A percentile compares a stretch with the other conserved stretches of the same genome.
phyloP scores from a whole-genome alignment of 2,329 filamentous ascomycete genomes.

The Chaetomium globosum region DNA sequence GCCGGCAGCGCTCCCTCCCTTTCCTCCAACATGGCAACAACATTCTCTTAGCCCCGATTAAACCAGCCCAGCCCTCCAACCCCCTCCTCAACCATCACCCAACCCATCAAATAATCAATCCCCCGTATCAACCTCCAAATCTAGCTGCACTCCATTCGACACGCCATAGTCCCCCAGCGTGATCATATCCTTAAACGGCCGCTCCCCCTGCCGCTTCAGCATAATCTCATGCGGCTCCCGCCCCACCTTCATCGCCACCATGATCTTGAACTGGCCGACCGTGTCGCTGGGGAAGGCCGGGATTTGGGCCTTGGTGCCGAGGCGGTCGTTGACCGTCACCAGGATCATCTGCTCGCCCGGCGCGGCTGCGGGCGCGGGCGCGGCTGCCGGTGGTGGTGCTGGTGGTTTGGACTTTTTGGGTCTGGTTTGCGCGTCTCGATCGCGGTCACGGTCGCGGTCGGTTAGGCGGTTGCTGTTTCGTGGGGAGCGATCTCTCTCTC shows the following conservation, averaged over 20 bases:
- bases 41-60: neutral
- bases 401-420: conserved; percentile 38
- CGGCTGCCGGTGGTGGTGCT: conserved; percentile 34
- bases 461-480: conserved; percentile 39
- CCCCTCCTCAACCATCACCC: neutral
- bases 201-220: conserved; percentile 85
- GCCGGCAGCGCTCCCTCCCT: no score
- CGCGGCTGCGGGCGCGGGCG: conserved; percentile 11
- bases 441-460: conserved; percentile 42
- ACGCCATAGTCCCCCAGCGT: conserved; percentile 92
- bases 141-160: conserved; percentile 78
- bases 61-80: neutral
- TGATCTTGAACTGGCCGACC: conserved; percentile 84
- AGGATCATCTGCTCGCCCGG: conserved; percentile 80
- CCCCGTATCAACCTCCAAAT: conserved; percentile 64
- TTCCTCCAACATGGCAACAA: no score
- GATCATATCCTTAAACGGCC: conserved; percentile 90
- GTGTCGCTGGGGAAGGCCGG: conserved; percentile 84
- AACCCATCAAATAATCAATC: conserved; percentile 48
- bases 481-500: conserved; percentile 39
- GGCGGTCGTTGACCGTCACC: conserved; percentile 89
- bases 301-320: conserved; percentile 93
- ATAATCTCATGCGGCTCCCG: conserved; percentile 89
- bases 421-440: conserved; percentile 30
- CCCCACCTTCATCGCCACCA: conserved; percentile 87